Base-by-base conservation (phyloP, 1,284 basidiomycete genomes). In the Amylostereum chailletii region DNA sequence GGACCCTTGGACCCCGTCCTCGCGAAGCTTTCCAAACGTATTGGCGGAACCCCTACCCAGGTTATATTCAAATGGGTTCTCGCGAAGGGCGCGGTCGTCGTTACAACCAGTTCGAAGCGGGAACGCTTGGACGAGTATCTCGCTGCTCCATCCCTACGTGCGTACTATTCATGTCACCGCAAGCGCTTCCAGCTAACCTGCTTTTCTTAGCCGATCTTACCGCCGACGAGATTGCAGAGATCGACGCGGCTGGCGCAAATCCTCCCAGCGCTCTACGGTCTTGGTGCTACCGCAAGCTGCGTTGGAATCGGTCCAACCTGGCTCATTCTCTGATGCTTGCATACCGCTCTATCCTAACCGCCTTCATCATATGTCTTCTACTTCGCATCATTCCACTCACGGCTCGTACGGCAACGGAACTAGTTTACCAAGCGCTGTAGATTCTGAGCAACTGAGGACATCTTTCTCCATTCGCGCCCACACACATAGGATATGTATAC, bases 101-200 rank as follows among this genome's bases (percentile, higher is more conserved):
- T 86, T 47, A 86, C 82, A 77, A 85, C 85, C 4, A 87, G 82
- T 51, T 81, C 80, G 6, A 83, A 70, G 51, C 77, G 76, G 55
- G 68, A 74, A 30, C 78, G 81, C 39, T 68, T 90, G 42, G 62
- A 81, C 57, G 78, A 82, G 48, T 91, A 90, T 58, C 66, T 90
- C 36, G 74, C 67, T 2, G 79, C 79, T 3, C 81, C 72, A 1
- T 75, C 84, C 49, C 68, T 86, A 2, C 66, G 83, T 55, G 34
- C 27, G 47, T 48, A 11, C 7, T 7, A 10, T 30, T 6, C 33
- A 36, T 44, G 40, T n/a, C 19, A 33, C 26, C 19, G 4, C 4
- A 11, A 5, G 26, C 1, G 32, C 30, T 43, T 19, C 19, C 36
- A 26, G 30, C 7, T 26, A 4, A 8, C 11, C 8, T 19, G 10